phyloP scores from a whole-genome alignment of 495 filamentous ascomycete genomes.

The Penicillium tannophilum region DNA sequence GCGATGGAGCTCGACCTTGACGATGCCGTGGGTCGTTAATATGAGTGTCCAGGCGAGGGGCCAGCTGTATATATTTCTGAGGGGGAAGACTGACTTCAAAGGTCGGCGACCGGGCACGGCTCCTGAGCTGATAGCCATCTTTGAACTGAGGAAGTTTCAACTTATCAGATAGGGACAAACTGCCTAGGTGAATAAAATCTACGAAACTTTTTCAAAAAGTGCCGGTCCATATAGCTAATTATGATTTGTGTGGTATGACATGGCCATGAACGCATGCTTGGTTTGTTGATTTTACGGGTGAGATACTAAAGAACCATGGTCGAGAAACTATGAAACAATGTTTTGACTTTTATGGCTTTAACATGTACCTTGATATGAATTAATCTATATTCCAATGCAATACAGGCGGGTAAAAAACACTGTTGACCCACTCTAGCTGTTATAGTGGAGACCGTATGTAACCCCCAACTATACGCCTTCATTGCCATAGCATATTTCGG shows the following conservation, averaged over 20 bases:
- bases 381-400: not conserved
- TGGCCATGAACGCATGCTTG: not conserved
- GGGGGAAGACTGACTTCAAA: slow-evolving; percentile 2
- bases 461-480: not conserved
- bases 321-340: not conserved
- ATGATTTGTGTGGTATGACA: not conserved
- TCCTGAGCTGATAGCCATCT: not conserved
- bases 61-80: not conserved
- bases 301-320: not conserved
- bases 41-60: no score
- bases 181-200: no score
- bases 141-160: not conserved
- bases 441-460: not conserved
- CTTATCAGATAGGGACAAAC: no score
- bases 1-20: slow-evolving; percentile 22
- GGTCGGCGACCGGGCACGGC: not conserved
- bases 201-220: no score
- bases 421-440: not conserved
- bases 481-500: no score
- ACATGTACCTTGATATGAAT: no score
- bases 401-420: not conserved
- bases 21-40: no score
- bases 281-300: not conserved
- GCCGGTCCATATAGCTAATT: not conserved
- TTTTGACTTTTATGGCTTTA: not conserved